Evolutionary conservation across 176 grass and related monocot genomes (phyloP).

Genomic region (Aechmea fasciata): DNA sequence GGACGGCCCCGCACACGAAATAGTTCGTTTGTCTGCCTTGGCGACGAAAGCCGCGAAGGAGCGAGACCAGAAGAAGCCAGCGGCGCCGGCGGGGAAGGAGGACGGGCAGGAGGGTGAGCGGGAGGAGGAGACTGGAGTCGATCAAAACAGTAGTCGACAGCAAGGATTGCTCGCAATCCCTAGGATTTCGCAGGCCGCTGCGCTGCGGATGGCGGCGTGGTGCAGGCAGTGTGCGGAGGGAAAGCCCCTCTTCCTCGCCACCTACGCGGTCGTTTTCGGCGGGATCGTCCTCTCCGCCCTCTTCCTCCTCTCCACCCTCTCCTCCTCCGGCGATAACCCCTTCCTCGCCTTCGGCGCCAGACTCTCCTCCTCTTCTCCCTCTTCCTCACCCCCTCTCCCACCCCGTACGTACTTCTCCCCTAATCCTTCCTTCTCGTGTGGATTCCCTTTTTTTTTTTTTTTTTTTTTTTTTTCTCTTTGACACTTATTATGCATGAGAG

Average conservation of each 20-base stretch:
- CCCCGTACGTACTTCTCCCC: constrained; percentile 10
- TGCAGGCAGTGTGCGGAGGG: constrained; percentile 16
- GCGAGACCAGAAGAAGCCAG: not conserved
- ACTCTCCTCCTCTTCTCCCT: constrained; percentile 15
- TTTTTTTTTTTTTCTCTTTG: not conserved
- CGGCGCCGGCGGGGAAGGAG: not conserved
- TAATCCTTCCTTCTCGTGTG: not conserved
- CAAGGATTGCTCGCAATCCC: no score
- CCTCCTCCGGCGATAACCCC: constrained; percentile 34
- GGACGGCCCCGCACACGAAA: not conserved
- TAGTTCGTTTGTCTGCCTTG: no score
- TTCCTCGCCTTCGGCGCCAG: not conserved
- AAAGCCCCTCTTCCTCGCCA: constrained; percentile 55
- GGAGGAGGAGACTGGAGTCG: not conserved
- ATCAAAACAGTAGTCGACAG: not conserved
- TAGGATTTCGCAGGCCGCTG: not conserved
- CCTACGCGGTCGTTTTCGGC: constrained; percentile 46
- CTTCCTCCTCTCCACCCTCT: constrained; percentile 57
- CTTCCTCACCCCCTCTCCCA: not conserved
- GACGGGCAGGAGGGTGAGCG: not conserved
- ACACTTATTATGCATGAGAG: no score
- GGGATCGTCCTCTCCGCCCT: constrained; percentile 62
- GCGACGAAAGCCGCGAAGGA: no score
- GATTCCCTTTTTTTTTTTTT: not conserved
- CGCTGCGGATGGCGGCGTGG: constrained; percentile 7